These are phyloP conservation scores for Dactylellina leptospora DNA, from an alignment of 2,329 filamentous ascomycete genomes.

Conservation along the genomic window DNA sequence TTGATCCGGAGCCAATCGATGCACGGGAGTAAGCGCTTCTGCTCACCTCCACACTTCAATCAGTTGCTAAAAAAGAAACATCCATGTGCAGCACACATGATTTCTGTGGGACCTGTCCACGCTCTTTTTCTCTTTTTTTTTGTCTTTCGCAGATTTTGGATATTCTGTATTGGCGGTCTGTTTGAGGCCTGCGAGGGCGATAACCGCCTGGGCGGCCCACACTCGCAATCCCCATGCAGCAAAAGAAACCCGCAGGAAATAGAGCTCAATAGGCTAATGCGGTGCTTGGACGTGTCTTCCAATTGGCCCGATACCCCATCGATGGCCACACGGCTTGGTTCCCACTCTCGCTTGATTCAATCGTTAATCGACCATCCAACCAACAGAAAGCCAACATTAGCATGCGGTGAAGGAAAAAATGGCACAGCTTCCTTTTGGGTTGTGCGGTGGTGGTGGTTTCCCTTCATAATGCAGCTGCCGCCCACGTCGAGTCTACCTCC, in stretches of 20 bases:
- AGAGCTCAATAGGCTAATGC: constrained; percentile 18
- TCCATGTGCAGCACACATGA: background rate
- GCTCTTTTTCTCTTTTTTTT: background rate
- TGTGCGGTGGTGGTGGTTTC: background rate
- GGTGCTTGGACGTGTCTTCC: constrained; percentile 19
- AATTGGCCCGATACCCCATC: constrained; percentile 33
- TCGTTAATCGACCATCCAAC: background rate
- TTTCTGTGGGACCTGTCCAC: no score
- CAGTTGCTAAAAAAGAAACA: constrained; percentile 12
- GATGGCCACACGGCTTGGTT: constrained; percentile 2
- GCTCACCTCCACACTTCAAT: background rate
- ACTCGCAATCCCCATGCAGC: constrained; percentile 1
- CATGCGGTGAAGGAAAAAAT: background rate
- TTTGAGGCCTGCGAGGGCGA: no score
- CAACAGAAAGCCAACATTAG: background rate
- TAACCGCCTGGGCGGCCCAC: background rate
- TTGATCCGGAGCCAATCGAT: constrained; percentile 40
- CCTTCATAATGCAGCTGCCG: constrained; percentile 48
- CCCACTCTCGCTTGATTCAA: background rate
- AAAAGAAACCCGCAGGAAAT: background rate
- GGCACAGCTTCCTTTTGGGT: no score
- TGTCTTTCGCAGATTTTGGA: no score
- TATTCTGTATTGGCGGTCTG: no score
- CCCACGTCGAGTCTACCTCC: constrained; percentile 22
- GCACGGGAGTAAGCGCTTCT: constrained; percentile 40